Base-by-base conservation (phyloP, 108 stramenopile species). In the Pseudonitzschia multiseries region DNA sequence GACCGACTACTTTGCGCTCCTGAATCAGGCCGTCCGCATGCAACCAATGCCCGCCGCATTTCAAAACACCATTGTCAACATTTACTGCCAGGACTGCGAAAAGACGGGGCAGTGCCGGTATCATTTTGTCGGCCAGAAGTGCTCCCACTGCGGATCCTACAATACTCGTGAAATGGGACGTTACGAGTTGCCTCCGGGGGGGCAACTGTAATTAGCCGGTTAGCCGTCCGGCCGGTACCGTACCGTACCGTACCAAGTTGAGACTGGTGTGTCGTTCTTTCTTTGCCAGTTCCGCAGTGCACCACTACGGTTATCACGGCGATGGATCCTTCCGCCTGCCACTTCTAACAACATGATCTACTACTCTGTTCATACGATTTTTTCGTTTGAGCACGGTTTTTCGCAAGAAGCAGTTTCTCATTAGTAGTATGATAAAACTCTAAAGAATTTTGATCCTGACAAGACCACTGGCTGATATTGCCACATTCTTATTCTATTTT, bases 11-110 rank as follows among this genome's bases (percentile, higher is more conserved):
- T 94, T 94, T 79, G 84, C 86, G 12, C 75, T 89, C 14, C 75
- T 95, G n/a, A 89, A 95, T 78, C 84, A 85, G 41, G 94, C 91
- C 8, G 83, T 95, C 31, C 78, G 91, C 31, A 89, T 89, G 88
- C 91, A 95, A 64, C 90, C 90, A 29, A 95, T 95, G 94, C 94
- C 94, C n/a, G 66, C 70, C 22, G 87, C 80, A 1, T 95, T 87
- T 68, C 70, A 75, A 33, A 79, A 81, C 2, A 91, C 89, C 2
- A 71, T 83, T 36, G 84, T 88, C 61, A 95, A 89, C 57, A 89
- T 91, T 26, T 91, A 95, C 64, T 95, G 94, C 69, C 94, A 95
- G 65, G 94, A 95, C 71, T 95, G 94, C 73, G 80, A 81, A 20
- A 86, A 88, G 66, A 88, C 85, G 46, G 86, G 89, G 2, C 84